These are phyloP conservation scores for Aaosphaeria pasadenensis DNA, from an alignment of 2,329 filamentous ascomycete genomes.

Conservation along the genomic window DNA sequence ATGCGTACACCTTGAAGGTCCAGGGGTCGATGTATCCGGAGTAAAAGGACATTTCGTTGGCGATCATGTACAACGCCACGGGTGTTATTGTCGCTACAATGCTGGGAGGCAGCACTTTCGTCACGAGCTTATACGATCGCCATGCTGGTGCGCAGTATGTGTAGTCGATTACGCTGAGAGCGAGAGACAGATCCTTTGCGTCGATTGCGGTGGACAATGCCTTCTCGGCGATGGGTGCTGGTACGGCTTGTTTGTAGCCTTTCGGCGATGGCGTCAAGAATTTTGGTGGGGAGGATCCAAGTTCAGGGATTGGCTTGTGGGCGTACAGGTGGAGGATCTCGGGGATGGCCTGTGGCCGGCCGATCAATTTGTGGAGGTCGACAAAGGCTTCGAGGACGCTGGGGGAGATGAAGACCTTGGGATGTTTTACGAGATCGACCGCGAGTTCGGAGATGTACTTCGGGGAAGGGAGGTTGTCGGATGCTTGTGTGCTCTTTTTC, in stretches of 20 bases:
- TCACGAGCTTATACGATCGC: slow-evolving; percentile 64
- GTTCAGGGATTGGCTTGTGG: slow-evolving; percentile 70
- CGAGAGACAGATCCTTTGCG: slow-evolving; percentile 72
- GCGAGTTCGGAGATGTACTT: slow-evolving; percentile 52
- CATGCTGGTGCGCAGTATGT: slow-evolving; percentile 67
- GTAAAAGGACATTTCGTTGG: slow-evolving; percentile 62
- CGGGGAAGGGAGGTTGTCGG: slow-evolving; percentile 24
- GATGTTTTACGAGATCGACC: slow-evolving; percentile 69
- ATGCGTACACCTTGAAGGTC: slow-evolving; percentile 73
- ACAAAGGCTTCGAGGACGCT: slow-evolving; percentile 72
- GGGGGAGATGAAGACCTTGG: slow-evolving; percentile 76
- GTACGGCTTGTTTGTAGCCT: slow-evolving; percentile 68
- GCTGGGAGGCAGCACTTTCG: slow-evolving; percentile 60
- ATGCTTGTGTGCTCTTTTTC: slow-evolving; percentile 9
- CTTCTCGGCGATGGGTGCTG: slow-evolving; percentile 64
- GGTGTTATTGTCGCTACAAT: slow-evolving; percentile 58
- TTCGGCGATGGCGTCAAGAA: slow-evolving; percentile 59
- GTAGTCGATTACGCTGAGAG: slow-evolving; percentile 71
- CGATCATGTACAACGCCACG: slow-evolving; percentile 66
- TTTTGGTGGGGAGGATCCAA: slow-evolving; percentile 50
- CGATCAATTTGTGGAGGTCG: slow-evolving; percentile 69
- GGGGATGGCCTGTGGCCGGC: slow-evolving; percentile 72
- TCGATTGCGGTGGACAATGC: slow-evolving; percentile 80
- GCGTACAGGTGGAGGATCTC: slow-evolving; percentile 79
- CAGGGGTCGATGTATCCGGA: slow-evolving; percentile 75